phyloP scores from a whole-genome alignment of 306 rosid species.

The Acmispon strigosus region DNA sequence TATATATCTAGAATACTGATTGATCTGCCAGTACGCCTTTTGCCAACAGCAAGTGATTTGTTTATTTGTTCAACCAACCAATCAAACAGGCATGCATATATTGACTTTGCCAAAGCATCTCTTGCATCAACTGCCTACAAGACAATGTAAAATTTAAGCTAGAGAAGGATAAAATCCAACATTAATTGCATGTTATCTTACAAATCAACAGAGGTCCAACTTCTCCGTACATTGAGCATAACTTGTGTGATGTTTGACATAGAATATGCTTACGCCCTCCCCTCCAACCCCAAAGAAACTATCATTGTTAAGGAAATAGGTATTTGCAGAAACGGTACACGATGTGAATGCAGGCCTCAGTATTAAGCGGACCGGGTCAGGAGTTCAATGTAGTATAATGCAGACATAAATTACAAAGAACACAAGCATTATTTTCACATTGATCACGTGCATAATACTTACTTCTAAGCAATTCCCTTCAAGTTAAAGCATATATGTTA shows the following conservation, averaged over 20 bases:
- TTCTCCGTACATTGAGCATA: background rate
- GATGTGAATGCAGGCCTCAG: too few species aligned
- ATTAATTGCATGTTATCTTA: background rate
- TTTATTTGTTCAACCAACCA: slow-evolving; percentile 96
- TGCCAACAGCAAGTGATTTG: slow-evolving; percentile 91
- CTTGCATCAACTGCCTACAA: slow-evolving; percentile 80
- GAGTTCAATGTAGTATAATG: too few species aligned
- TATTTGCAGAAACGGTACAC: too few species aligned
- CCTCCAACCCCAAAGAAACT: background rate
- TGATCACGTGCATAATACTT: too few species aligned
- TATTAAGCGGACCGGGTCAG: too few species aligned
- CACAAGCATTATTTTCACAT: too few species aligned
- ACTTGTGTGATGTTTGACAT: background rate
- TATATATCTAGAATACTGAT: slow-evolving; percentile 96
- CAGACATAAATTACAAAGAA: too few species aligned
- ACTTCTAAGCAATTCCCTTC: too few species aligned
- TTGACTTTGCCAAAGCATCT: slow-evolving; percentile 98
- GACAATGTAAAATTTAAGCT: background rate
- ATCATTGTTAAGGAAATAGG: too few species aligned
- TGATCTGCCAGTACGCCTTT: slow-evolving; percentile 90
- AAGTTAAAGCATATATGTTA: too few species aligned
- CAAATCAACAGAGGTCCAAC: background rate
- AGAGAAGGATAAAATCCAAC: background rate
- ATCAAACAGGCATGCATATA: slow-evolving; percentile 85
- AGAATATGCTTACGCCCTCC: background rate